Percentiles rank a stretch among this genome's conserved stretches.
These are phyloP conservation scores for Ceratobasidium sp. DNA, from an alignment of 1,284 basidiomycete genomes.

Conservation along the genomic window DNA sequence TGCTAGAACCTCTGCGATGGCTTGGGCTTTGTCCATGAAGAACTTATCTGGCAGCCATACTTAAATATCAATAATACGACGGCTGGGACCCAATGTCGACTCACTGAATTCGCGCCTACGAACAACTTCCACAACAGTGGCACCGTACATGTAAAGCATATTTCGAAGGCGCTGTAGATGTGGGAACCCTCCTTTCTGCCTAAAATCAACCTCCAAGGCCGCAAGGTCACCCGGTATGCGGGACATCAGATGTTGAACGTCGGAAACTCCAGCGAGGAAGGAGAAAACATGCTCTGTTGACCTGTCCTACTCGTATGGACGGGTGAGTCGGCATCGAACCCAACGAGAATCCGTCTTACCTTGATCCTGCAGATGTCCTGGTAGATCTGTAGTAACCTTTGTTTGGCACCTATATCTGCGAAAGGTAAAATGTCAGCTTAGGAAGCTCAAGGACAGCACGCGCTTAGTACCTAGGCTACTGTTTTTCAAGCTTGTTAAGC, in stretches of 20 bases:
- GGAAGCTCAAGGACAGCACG: background rate
- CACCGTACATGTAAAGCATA: constrained; percentile 93
- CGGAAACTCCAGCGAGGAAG: constrained; percentile 74
- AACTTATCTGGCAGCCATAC: constrained; percentile 65
- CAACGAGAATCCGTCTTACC: constrained; percentile 9
- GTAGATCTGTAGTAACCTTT: constrained; percentile 22
- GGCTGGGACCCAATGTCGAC: constrained; percentile 49
- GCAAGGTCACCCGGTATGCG: constrained; percentile 71
- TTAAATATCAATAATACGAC: background rate
- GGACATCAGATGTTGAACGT: constrained; percentile 79
- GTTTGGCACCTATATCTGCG: background rate
- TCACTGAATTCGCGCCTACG: constrained; percentile 87
- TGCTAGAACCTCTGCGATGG: constrained; percentile 68
- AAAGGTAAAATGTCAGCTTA: background rate
- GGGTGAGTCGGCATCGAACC: background rate
- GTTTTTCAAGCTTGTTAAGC: background rate
- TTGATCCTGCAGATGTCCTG: constrained; percentile 28
- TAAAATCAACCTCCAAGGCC: constrained; percentile 73
- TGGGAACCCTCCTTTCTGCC: constrained; percentile 83
- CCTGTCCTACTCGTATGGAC: constrained; percentile 65
- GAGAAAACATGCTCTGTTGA: constrained; percentile 77
- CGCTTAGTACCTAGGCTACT: background rate
- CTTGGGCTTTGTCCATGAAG: constrained; percentile 80
- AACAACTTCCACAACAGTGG: constrained; percentile 91
- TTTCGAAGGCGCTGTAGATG: constrained; percentile 90